A percentile compares a stretch with the other conserved stretches of the same genome.
Conservation (phyloP, 352 stramenopile genomes). For the Aphanomyces stellatus region DNA sequence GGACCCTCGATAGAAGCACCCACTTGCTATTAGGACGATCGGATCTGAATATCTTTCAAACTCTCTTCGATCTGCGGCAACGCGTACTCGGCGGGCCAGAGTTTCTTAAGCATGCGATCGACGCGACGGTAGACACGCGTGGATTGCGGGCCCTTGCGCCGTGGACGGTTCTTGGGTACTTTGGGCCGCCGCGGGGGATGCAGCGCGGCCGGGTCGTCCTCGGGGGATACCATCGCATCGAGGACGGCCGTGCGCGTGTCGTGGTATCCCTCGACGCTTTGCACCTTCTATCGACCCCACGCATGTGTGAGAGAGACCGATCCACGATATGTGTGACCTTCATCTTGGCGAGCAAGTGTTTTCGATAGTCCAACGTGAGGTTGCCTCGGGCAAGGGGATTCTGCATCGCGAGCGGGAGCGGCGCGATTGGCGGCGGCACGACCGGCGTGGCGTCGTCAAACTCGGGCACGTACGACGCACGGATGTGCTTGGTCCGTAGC, state of each 20-base stretch:
- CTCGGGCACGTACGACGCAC: not conserved
- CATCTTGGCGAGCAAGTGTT: slow-evolving; percentile 45
- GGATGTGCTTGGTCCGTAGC: not conserved
- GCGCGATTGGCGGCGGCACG: not conserved
- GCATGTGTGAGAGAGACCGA: not conserved
- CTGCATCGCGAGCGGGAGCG: not conserved
- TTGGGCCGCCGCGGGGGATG: slow-evolving; percentile 13
- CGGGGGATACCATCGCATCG: slow-evolving; percentile 30
- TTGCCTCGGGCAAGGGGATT: slow-evolving; percentile 24
- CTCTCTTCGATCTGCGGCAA: slow-evolving; percentile 68
- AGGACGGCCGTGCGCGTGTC: slow-evolving; percentile 41
- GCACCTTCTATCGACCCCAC: not conserved
- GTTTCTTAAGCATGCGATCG: slow-evolving; percentile 64
- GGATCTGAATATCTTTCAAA: slow-evolving; percentile 34
- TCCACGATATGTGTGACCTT: slow-evolving; percentile 27
- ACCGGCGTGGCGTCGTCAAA: not conserved
- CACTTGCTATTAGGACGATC: not conserved
- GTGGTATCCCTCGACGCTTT: slow-evolving; percentile 44
- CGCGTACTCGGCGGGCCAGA: slow-evolving; percentile 56
- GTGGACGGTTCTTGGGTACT: slow-evolving; percentile 16
- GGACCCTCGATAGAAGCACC: not conserved
- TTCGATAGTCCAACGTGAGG: slow-evolving; percentile 40
- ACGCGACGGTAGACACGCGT: slow-evolving; percentile 75
- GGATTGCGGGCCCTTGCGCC: slow-evolving; percentile 24
- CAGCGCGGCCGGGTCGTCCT: too few species aligned